Percentiles rank a stretch among this genome's conserved stretches.
These are phyloP conservation scores for Yamadazyma philogaea DNA, from an alignment of 805 yeast species.

Conservation along the genomic window DNA sequence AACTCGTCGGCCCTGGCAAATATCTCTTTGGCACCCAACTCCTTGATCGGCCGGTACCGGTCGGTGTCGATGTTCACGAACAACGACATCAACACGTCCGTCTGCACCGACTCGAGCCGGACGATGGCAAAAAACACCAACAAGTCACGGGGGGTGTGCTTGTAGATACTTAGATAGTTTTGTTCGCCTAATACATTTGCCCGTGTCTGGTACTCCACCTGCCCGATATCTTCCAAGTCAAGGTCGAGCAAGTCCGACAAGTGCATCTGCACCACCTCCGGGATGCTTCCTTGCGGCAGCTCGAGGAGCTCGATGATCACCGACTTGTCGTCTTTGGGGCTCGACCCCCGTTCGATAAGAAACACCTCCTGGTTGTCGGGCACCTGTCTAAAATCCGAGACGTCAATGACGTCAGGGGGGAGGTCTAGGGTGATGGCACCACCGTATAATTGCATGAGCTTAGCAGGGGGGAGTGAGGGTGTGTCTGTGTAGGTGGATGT, in stretches of 20 bases:
- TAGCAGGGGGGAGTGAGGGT: no score
- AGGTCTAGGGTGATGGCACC: constrained; percentile 68
- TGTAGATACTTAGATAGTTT: constrained; percentile 3
- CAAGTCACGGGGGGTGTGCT: background rate
- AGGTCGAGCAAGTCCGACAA: constrained; percentile 49
- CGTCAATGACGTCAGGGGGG: constrained; percentile 64
- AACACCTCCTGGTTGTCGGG: constrained; percentile 96
- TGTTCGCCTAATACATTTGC: background rate
- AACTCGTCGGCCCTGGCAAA: background rate
- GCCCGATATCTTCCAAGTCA: constrained; percentile 7
- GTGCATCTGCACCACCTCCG: constrained; percentile 50
- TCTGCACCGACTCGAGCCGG: constrained; percentile 3
- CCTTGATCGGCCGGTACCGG: background rate
- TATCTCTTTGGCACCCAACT: background rate
- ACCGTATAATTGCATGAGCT: constrained; percentile 58
- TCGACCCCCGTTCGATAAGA: constrained; percentile 39
- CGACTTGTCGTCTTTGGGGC: constrained; percentile 43
- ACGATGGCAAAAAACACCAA: constrained; percentile 2
- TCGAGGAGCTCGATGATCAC: constrained; percentile 67
- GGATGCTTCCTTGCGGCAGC: constrained; percentile 26
- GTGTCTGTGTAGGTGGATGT: no score
- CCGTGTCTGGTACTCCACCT: background rate
- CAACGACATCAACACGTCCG: constrained; percentile 43
- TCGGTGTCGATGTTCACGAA: constrained; percentile 8
- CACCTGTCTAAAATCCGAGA: constrained; percentile 71